These are phyloP conservation scores for Somion occarium DNA, from an alignment of 1,284 basidiomycete species.

Conservation along the genomic window DNA sequence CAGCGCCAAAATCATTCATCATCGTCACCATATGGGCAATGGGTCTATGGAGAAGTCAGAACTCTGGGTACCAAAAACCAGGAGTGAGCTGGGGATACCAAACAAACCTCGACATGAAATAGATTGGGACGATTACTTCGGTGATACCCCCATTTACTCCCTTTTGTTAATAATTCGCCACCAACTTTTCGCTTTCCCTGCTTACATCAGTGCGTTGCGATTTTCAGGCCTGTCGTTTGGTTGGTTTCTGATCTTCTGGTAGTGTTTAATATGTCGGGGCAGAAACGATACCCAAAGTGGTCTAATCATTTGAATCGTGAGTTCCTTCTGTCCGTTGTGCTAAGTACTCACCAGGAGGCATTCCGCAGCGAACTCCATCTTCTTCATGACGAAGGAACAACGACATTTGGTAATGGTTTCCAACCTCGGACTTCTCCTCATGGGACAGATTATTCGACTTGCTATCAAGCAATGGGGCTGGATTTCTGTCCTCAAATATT, in stretches of 20 bases:
- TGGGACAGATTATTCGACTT: constrained; percentile 36
- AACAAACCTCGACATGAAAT: constrained; percentile 28
- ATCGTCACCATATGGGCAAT: constrained; percentile 33
- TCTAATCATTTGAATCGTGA: constrained; percentile 58
- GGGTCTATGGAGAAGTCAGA: constrained; percentile 50
- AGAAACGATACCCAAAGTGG: constrained; percentile 62
- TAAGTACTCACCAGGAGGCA: neutral
- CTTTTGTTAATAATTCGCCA: constrained; percentile 47
- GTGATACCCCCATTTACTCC: constrained; percentile 57
- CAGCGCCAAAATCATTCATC: constrained; percentile 37
- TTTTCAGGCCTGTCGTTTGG: neutral
- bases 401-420: constrained; percentile 46
- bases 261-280: constrained; percentile 62
- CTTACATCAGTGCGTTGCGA: constrained; percentile 43
- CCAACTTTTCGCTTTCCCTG: constrained; percentile 76
- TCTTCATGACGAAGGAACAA: constrained; percentile 49
- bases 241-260: constrained; percentile 5
- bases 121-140: constrained; percentile 52
- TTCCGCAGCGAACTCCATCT: constrained; percentile 42
- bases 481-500: constrained; percentile 42
- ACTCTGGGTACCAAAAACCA: constrained; percentile 54
- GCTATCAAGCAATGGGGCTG: constrained; percentile 29
- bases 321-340: constrained; percentile 16
- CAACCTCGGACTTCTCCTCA: constrained; percentile 45
- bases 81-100: constrained; percentile 46